Evolutionary conservation across 139 green algal species (phyloP), one percentile per base, ranked within the genome.

Genomic region (Auxenochlorella protothecoides): DNA sequence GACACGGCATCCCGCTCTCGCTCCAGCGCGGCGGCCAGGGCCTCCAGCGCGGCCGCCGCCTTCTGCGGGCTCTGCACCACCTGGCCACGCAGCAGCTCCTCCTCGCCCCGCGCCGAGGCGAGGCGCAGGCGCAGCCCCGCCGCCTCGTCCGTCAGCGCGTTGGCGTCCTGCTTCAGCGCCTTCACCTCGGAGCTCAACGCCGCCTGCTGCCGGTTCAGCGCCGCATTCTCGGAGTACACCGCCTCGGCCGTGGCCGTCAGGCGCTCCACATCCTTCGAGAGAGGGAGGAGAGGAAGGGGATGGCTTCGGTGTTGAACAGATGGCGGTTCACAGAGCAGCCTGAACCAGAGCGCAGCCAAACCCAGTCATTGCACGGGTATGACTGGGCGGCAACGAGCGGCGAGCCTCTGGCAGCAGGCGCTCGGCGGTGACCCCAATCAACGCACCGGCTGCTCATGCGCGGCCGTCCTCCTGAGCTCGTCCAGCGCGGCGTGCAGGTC

Each of bases 171-270:
- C 73, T 92, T 91, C n/a, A 93, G 76, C 10, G 63, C 16, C 2
- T 78, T 69, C 72, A 87, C 88, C 82, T 93, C 84, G 68, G 55
- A 60, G 14, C 82, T 75, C 54, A 95, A 77, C 57, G 68, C 76
- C 10, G 70, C 75, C 68, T 91, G 86, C 74, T 89, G 76, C 74
- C 88, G 91, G 80, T 90, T 93, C 0, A 96, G 84, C 61, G 77
- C 44, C 68, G 81, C 73, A 69, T 92, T 92, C 66, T 84, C 69
- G 2, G 75, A 70, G 53, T 81, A 82, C 11, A 89, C 65, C 65
- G 81, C 81, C 54, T 79, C 68, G 0, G 76, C 70, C 72, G 89
- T 81, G 44, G 81, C 81, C 68, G 89, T 79, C 64, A 95, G 69
- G 15, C 62, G 59, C 4, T 63, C 71, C 60, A 85, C 89, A 65